Evolutionary conservation across 1,284 basidiomycete genomes (phyloP), one percentile per base, ranked within the genome.

Genomic region (Moesziomyces antarcticus): DNA sequence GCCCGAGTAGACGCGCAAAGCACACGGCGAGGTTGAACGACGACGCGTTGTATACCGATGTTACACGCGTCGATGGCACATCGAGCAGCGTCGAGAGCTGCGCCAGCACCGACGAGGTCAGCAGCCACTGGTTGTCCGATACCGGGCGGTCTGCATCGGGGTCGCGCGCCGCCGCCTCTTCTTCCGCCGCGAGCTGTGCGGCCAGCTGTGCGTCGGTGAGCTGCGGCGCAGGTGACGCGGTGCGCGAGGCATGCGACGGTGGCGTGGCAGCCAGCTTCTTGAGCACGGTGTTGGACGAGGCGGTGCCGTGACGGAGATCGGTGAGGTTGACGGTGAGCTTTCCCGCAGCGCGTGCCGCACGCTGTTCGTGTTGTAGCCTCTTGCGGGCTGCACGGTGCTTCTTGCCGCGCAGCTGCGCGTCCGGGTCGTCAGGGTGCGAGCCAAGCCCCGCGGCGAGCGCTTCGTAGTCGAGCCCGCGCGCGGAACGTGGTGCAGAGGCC

Each of bases 111-210:
- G 82, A 83, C 10, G 78, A 80, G 8, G 80, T 78, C 42, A 83
- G 70, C 22, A 83, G 66, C 82, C 82, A 83, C 24, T 76, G 69
- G 43, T 82, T 80, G 56, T 82, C 79, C 10, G 49, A 51, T 1
- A 82, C 76, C 1, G 75, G 55, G 40, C 46, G 24, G 25, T 70
- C 65, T 10, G 70, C 69, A 18, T 72, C 59, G 6, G 73, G 67
- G 20, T 69, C 73, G 4, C 58, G 50, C 3, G 61, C 61, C 1
- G 59, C 56, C 11, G 61, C 63, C 16, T 68, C 52, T 47, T 80
- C 80, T 21, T 79, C 80, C 5, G 75, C 71, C 11, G 73, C 78
- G 5, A 80, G 56, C 9, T 70, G 56, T 9, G 73, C 73, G 13
- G 80, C 78, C 22, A 82, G 50, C 25, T 78, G 66, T 6, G 59